Conservation (phyloP, 345 rosid species). For the Salix suchowensis region DNA sequence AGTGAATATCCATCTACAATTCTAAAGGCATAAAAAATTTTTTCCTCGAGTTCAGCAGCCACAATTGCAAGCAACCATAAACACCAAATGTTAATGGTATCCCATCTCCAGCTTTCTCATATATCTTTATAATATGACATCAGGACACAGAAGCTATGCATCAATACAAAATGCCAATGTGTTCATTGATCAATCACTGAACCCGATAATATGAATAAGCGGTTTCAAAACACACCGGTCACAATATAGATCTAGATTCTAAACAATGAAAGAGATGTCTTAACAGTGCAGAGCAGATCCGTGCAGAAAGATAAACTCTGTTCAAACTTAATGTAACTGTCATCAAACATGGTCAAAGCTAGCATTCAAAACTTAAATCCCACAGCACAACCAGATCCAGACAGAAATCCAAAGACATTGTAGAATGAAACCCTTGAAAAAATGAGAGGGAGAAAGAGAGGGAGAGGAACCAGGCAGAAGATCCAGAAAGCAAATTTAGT, state of each 20-base stretch:
- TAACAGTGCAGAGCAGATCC: conserved; percentile 1
- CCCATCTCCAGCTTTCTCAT: background rate
- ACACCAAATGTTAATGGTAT: background rate
- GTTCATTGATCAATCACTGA: background rate
- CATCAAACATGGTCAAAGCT: background rate
- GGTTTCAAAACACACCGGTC: background rate
- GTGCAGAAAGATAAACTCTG: background rate
- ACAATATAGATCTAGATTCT: background rate
- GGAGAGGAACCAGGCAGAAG: background rate
- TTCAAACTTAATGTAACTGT: background rate
- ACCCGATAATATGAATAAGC: background rate
- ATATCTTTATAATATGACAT: background rate
- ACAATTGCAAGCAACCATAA: no score
- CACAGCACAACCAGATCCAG: background rate
- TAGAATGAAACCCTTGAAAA: background rate
- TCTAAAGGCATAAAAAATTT: background rate
- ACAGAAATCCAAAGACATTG: background rate
- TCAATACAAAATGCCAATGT: background rate
- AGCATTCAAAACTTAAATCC: background rate
- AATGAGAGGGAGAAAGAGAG: background rate
- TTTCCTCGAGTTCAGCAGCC: background rate
- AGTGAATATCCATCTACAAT: background rate
- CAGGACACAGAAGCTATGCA: background rate
- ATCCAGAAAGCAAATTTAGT: background rate
- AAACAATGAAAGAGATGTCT: background rate